These are phyloP conservation scores for Podila epigama DNA, from an alignment of 192 early-diverging fungal species.

Conservation along the genomic window DNA sequence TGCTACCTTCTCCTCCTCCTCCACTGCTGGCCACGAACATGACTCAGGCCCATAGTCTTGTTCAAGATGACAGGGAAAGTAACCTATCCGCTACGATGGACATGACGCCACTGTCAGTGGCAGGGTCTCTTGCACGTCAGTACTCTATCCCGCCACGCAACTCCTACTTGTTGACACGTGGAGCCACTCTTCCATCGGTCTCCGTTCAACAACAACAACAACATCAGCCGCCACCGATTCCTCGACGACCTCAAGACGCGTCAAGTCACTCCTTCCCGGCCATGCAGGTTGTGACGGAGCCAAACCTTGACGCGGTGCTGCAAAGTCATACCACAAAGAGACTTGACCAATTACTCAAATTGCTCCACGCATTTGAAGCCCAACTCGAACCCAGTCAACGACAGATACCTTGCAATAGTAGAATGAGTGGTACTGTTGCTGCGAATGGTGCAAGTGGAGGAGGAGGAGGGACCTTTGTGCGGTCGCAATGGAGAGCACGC, in stretches of 20 bases:
- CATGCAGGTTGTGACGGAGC: neutral
- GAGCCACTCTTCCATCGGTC: neutral
- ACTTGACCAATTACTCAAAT: no score
- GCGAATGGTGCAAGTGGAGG: no score
- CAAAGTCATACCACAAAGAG: no score
- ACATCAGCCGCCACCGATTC: neutral
- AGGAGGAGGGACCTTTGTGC: no score
- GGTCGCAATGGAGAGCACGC: constrained; percentile 12
- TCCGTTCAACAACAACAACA: neutral
- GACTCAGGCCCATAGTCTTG: no score
- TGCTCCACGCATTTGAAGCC: constrained; percentile 23
- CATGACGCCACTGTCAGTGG: neutral
- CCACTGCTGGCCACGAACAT: neutral
- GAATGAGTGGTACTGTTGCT: no score
- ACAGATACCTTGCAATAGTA: neutral
- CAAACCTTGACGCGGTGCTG: no score
- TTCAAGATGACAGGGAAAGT: no score
- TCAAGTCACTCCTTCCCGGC: neutral
- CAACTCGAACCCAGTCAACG: neutral
- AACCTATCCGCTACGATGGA: no score
- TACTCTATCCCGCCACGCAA: neutral
- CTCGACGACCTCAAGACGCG: neutral
- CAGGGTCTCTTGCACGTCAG: neutral
- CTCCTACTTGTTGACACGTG: neutral
- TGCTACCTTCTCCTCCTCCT: neutral